phyloP scores from a whole-genome alignment of 1,284 basidiomycete genomes.

The Ganoderma lucidum region DNA sequence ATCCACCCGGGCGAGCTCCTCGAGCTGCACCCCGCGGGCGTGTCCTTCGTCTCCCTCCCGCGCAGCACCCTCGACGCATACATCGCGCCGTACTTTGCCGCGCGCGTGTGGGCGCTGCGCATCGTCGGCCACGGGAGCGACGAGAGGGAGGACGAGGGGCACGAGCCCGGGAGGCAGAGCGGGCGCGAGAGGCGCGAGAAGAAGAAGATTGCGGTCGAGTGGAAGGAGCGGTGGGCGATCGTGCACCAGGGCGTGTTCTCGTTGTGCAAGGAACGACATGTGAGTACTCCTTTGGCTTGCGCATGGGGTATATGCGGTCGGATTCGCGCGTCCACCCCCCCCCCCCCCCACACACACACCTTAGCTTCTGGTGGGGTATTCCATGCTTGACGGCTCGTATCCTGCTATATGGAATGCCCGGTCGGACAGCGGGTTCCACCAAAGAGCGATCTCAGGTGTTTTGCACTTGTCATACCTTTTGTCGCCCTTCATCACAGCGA shows the following conservation, averaged over 20 bases:
- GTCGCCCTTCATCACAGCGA: not conserved
- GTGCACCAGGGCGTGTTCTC: conserved; percentile 63
- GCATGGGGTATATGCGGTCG: not conserved
- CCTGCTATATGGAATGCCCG: no score
- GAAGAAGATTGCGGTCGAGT: conserved; percentile 55
- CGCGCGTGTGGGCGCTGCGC: conserved; percentile 62
- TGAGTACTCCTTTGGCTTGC: conserved; percentile 40
- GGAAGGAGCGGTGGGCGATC: conserved; percentile 70
- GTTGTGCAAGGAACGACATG: conserved; percentile 61
- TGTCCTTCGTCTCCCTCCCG: conserved; percentile 51
- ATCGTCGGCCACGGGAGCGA: conserved; percentile 44
- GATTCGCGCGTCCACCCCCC: not conserved
- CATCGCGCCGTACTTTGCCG: conserved; percentile 73
- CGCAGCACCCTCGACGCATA: conserved; percentile 56
- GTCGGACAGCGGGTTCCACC: no score
- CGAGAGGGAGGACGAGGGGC: conserved; percentile 26
- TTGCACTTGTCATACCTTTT: not conserved
- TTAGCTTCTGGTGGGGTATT: not conserved
- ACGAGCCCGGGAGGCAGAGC: conserved; percentile 26
- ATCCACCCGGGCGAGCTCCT: conserved; percentile 68
- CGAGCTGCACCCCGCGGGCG: conserved; percentile 60
- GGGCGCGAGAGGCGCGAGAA: conserved; percentile 30
- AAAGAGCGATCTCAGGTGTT: no score
- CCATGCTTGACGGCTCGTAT: not conserved
- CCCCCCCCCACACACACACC: no score